Evolutionary conservation across 768 basidiomycete species (phyloP), one percentile per base, ranked within the genome.

Genomic region (Mycena filopes): DNA sequence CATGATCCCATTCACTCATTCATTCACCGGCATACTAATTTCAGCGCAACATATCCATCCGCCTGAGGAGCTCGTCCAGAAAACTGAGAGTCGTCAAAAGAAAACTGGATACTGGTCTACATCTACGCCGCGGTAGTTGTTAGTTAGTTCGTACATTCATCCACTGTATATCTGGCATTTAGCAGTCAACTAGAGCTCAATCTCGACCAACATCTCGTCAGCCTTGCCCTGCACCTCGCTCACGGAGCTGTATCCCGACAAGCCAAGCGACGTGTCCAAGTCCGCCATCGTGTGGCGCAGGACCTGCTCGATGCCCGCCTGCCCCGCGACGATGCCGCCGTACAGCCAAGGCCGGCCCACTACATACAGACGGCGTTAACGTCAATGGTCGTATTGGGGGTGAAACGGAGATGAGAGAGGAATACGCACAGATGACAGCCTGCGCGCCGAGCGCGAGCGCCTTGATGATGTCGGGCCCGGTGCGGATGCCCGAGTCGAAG

Each of bases 361-460:
- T 93, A 65, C 21, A 16, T 4, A 20, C 15, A 55, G 53, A 28
- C 26, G 42, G 18, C 25, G 29, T 6, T 48, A 29, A 49, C 50
- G 26, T 13, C 29, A 45, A 56, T 23, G n/a, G n/a, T n/a, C n/a
- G n/a, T n/a, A n/a, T n/a, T n/a, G n/a, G n/a, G n/a, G n/a, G n/a
- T n/a, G n/a, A 40, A 31, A 31, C 16, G 1, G 4, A 11, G 57
- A 25, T n/a, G 31, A 54, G 16, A 59, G 41, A 25, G 33, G 59
- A 42, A 46, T 23, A 36, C 91, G 70, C 68, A 93, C 88, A 81
- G 21, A 95, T 75, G 18, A 96, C 88, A 10, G 82, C 93, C 69
- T 96, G 90, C 10, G 95, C 95, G 43, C 95, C 94, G 0, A 96
- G 81, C 1, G 94, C 94, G 29, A 96, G 77, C 0, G 95, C 95